Evolutionary conservation across 176 grass and related monocot species (phyloP).

Genomic region (Thinopyrum elongatum): DNA sequence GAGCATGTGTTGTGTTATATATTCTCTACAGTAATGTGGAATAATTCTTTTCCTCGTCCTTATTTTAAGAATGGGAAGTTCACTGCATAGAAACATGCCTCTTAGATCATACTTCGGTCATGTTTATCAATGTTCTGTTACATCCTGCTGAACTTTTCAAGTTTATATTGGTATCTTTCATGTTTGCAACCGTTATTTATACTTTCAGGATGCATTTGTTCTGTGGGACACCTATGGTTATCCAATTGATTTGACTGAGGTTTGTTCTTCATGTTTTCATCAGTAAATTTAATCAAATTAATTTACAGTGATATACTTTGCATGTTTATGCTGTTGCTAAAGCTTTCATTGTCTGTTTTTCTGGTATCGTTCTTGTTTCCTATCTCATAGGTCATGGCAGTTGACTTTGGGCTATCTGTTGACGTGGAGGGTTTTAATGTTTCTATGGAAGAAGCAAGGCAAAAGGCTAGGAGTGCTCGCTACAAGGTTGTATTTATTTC

Average conservation of each 20-base stretch:
- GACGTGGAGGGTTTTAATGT: slow-evolving; percentile 70
- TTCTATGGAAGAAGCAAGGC: slow-evolving; percentile 89
- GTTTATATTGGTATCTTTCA: background rate
- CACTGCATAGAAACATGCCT: background rate
- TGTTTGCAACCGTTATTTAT: background rate
- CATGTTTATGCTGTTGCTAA: background rate
- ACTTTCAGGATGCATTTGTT: slow-evolving; percentile 82
- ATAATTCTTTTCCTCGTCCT: background rate
- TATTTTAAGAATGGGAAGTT: slow-evolving; percentile 7
- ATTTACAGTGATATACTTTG: background rate
- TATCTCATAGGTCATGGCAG: slow-evolving; percentile 68
- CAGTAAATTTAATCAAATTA: background rate
- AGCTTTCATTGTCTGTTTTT: slow-evolving; percentile 9
- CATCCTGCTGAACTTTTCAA: background rate
- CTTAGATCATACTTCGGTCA: background rate
- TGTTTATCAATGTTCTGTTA: background rate
- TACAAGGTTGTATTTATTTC: slow-evolving; percentile 48
- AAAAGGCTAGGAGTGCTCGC: slow-evolving; percentile 80
- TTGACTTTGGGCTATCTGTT: slow-evolving; percentile 70
- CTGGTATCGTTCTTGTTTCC: slow-evolving; percentile 8
- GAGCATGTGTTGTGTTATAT: background rate
- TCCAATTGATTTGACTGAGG: slow-evolving; percentile 95
- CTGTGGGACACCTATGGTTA: slow-evolving; percentile 94
- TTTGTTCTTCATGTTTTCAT: slow-evolving; percentile 39
- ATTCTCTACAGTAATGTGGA: background rate